Evolutionary conservation across 1,139 yeast species (phyloP).

Genomic region (Petasospora rhodanensis): DNA sequence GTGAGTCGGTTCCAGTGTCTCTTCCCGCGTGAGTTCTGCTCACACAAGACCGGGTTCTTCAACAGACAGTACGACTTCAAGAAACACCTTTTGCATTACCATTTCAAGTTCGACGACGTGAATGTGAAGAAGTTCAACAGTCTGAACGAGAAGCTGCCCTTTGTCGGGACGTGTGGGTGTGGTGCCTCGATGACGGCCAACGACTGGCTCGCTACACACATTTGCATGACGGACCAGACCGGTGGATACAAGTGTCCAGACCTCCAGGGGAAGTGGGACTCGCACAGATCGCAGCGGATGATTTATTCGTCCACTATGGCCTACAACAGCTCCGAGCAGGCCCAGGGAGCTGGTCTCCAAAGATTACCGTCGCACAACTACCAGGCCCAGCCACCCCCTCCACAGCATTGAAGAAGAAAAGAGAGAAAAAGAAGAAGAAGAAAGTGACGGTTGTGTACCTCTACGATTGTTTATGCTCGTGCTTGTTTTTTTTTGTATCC

Average conservation of each 20-base stretch:
- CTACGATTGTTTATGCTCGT: too few relatives aligned
- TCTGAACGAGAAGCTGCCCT: conserved; percentile 48
- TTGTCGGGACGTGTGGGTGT: conserved; percentile 55
- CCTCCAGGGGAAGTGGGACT: conserved; percentile 10
- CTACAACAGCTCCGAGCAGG: too few relatives aligned
- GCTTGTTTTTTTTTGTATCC: too few relatives aligned
- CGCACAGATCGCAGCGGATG: not conserved
- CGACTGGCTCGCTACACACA: conserved; percentile 56
- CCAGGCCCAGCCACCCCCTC: too few relatives aligned
- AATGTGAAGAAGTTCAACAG: conserved; percentile 46
- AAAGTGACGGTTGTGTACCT: too few relatives aligned
- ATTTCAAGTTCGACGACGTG: conserved; percentile 51
- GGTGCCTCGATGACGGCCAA: conserved; percentile 47
- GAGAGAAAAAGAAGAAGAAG: too few relatives aligned
- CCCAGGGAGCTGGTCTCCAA: too few relatives aligned
- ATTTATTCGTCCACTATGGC: too few relatives aligned
- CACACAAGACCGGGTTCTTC: conserved; percentile 59
- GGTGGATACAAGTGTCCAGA: conserved; percentile 7
- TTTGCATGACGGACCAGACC: conserved; percentile 31
- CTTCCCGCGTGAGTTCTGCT: conserved; percentile 51
- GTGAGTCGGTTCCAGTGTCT: conserved; percentile 56
- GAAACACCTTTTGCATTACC: conserved; percentile 61
- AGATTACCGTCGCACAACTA: too few relatives aligned
- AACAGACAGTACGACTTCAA: conserved; percentile 69
- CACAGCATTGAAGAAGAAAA: too few relatives aligned